Conservation (phyloP, 2,329 filamentous ascomycete genomes). For the Colletotrichum lupini region DNA sequence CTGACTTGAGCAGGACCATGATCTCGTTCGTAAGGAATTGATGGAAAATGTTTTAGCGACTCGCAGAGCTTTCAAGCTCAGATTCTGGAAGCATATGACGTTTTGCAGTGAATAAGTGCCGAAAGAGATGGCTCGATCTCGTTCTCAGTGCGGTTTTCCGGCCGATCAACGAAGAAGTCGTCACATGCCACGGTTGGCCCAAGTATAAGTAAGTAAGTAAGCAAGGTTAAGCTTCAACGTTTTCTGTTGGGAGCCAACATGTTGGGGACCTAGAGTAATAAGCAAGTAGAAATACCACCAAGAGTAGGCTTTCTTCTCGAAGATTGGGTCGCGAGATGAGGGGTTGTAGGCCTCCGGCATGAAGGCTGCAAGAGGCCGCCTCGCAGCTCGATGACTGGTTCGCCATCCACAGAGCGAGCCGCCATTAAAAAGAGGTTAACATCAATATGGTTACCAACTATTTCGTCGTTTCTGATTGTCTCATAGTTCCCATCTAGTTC, state of each 20-base stretch:
- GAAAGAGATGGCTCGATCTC: background rate
- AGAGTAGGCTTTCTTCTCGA: slow-evolving; percentile 1
- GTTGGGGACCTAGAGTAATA: background rate
- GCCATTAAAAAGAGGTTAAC: background rate
- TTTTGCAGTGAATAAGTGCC: background rate
- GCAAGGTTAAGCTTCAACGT: slow-evolving; percentile 7
- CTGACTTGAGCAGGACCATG: background rate
- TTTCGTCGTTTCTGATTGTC: too few relatives aligned
- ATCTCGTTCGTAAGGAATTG: too few relatives aligned
- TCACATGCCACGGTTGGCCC: slow-evolving; percentile 9
- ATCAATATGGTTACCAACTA: background rate
- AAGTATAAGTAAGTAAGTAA: background rate
- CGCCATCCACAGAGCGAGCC: background rate
- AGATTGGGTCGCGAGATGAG: slow-evolving; percentile 5
- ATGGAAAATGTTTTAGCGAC: background rate
- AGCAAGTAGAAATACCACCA: slow-evolving; percentile 15
- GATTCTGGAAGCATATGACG: background rate
- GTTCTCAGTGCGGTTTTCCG: background rate
- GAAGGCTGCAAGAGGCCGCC: background rate
- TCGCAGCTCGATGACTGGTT: background rate
- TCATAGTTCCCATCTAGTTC: background rate
- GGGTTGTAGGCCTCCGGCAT: slow-evolving; percentile 27
- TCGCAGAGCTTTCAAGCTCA: background rate
- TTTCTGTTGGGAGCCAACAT: background rate
- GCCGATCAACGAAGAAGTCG: background rate